Conservation (phyloP, 2,329 filamentous ascomycete genomes). For the Drechslerella dactyloides region DNA sequence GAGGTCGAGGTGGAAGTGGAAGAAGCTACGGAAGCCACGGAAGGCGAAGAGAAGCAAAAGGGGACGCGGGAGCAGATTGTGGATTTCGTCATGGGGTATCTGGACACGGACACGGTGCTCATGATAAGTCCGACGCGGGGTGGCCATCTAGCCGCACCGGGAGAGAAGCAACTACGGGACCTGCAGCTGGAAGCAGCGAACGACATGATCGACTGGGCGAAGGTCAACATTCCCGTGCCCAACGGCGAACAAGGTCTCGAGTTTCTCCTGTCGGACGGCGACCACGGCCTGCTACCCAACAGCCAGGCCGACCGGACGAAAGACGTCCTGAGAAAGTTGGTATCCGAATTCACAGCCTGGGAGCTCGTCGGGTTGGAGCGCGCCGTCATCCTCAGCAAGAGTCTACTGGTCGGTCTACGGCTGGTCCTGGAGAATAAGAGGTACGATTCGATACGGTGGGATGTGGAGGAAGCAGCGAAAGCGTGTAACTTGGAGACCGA, state of each 20-base stretch:
- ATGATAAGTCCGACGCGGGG: constrained; percentile 76
- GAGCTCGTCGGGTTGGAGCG: constrained; percentile 88
- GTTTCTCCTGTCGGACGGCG: constrained; percentile 75
- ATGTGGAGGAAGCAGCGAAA: constrained; percentile 79
- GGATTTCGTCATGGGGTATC: constrained; percentile 76
- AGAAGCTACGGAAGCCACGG: constrained; percentile 22
- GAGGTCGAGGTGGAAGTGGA: constrained; percentile 5
- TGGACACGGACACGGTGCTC: constrained; percentile 88
- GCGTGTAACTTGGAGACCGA: constrained; percentile 82
- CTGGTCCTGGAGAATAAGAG: constrained; percentile 84
- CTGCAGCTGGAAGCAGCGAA: constrained; percentile 73
- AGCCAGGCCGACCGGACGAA: constrained; percentile 74
- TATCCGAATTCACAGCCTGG: constrained; percentile 73
- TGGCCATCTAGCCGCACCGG: constrained; percentile 61
- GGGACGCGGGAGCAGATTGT: constrained; percentile 70
- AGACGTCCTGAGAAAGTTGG: constrained; percentile 78
- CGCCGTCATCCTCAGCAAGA: constrained; percentile 83
- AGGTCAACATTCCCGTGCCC: constrained; percentile 79
- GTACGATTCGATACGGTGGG: constrained; percentile 65
- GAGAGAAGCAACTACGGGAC: constrained; percentile 69
- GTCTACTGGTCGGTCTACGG: constrained; percentile 76
- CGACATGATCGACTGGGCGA: constrained; percentile 74
- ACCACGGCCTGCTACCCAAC: constrained; percentile 74
- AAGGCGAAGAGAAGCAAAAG: constrained; percentile 58
- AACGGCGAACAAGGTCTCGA: constrained; percentile 66